These are phyloP conservation scores for Amanita fuliginea DNA, from an alignment of 768 basidiomycete species.

Conservation along the genomic window DNA sequence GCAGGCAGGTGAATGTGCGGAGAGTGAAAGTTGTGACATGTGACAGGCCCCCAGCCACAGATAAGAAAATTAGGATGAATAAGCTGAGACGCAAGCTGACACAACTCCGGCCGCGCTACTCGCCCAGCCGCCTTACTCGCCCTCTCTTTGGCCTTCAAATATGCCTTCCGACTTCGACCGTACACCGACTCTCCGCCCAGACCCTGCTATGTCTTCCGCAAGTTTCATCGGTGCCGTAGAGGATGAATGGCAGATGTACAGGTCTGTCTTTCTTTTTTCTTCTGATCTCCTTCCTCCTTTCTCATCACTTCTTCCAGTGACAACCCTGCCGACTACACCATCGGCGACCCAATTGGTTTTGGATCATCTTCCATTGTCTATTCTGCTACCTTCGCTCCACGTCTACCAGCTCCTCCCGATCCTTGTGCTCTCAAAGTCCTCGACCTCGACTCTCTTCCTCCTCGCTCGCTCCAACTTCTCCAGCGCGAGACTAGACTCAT, in stretches of 20 bases:
- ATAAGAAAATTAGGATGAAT: not conserved
- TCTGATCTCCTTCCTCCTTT: not conserved
- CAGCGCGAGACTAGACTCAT: constrained; percentile 84
- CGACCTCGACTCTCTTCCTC: constrained; percentile 73
- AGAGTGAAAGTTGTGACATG: not conserved
- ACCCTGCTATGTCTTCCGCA: not conserved
- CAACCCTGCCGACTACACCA: constrained; percentile 56
- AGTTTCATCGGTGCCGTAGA: constrained; percentile 71
- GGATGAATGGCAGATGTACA: constrained; percentile 78
- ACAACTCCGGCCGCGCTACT: not conserved
- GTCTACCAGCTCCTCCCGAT: constrained; percentile 21
- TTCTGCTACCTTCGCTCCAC: constrained; percentile 51
- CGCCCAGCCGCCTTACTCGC: not conserved
- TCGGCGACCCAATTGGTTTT: constrained; percentile 75
- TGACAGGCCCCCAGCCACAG: not conserved
- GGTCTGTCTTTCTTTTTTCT: constrained; percentile 29
- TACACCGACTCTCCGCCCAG: not conserved
- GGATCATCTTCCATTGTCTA: constrained; percentile 92
- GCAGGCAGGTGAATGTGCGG: constrained; percentile 1
- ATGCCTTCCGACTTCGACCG: not conserved
- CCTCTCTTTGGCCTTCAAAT: not conserved
- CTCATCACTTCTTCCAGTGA: constrained; percentile 35
- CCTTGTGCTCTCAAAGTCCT: constrained; percentile 84
- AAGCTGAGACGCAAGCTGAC: not conserved
- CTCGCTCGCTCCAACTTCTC: constrained; percentile 56